Conservation (phyloP, 371 early-diverging fungal genomes). For the Globomyces sp. region DNA sequence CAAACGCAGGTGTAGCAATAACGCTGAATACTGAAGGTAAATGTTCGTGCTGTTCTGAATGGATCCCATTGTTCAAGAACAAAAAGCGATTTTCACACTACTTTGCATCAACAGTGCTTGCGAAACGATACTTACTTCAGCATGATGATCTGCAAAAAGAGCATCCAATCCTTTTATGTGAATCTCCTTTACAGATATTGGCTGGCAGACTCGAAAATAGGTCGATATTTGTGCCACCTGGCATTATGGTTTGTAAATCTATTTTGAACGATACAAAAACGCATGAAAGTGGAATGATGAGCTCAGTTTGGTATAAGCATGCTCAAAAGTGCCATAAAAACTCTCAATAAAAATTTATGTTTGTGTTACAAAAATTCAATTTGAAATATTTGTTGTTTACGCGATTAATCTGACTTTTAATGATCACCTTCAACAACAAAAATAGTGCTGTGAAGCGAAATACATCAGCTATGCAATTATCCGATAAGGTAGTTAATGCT, state of each 20-base stretch:
- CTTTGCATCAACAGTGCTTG: slow-evolving; percentile 2
- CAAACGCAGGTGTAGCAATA: slow-evolving; percentile 47
- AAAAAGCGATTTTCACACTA: slow-evolving; percentile 50
- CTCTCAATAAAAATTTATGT: no score
- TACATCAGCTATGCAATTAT: no score
- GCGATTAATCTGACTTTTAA: no score
- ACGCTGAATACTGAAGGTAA: slow-evolving; percentile 70
- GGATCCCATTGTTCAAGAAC: slow-evolving; percentile 74
- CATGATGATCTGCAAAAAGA: background rate
- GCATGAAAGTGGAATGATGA: slow-evolving; percentile 51
- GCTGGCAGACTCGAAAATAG: background rate
- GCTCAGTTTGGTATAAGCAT: slow-evolving; percentile 84
- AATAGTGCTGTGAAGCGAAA: no score
- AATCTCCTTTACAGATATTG: background rate
- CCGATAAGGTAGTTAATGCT: background rate
- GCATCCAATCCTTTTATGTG: slow-evolving; percentile 2
- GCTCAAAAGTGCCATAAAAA: slow-evolving; percentile 83
- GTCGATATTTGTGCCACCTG: slow-evolving; percentile 3
- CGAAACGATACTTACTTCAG: background rate
- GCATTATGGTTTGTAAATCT: background rate
- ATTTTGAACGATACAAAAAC: slow-evolving; percentile 19
- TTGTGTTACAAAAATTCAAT: no score
- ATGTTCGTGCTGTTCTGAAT: slow-evolving; percentile 83
- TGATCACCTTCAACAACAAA: no score
- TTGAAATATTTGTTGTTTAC: no score